phyloP scores from a whole-genome alignment of 2,329 filamentous ascomycete genomes.

The Blastomyces percursus region DNA sequence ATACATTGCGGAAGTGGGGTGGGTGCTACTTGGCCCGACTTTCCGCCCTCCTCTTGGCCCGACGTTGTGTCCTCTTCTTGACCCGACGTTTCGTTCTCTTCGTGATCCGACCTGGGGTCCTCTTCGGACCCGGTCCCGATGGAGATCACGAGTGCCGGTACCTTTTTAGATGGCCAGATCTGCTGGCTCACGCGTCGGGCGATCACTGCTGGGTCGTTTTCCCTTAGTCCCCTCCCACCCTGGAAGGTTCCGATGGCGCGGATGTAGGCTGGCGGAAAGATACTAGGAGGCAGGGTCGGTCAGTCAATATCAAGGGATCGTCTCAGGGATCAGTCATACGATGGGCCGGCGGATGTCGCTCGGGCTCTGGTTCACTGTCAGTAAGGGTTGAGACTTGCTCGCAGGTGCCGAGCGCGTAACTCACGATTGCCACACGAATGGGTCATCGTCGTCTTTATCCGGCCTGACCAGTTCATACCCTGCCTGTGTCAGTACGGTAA shows the following conservation, averaged over 20 bases:
- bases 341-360: neutral
- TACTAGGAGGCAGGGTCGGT: neutral
- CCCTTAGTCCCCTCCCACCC: neutral
- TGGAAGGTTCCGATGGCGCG: neutral
- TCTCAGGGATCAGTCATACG: neutral
- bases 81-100: no score
- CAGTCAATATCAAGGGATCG: neutral
- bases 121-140: neutral
- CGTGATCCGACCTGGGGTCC: neutral
- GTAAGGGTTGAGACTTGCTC: neutral
- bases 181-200: neutral
- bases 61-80: no score
- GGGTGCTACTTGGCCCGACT: no score
- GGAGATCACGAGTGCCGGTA: neutral
- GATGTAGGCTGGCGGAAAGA: neutral
- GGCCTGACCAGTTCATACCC: neutral
- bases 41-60: no score
- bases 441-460: neutral
- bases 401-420: neutral
- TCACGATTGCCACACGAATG: neutral
- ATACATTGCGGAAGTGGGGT: constrained; percentile 4
- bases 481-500: neutral
- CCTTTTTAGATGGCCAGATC: neutral
- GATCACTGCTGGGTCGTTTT: neutral
- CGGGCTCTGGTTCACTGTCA: neutral